A percentile compares a stretch with the other conserved stretches of the same genome.
These are phyloP conservation scores for Kitagawia praeruptora DNA, from an alignment of 129 eudicot genomes.

Conservation along the genomic window DNA sequence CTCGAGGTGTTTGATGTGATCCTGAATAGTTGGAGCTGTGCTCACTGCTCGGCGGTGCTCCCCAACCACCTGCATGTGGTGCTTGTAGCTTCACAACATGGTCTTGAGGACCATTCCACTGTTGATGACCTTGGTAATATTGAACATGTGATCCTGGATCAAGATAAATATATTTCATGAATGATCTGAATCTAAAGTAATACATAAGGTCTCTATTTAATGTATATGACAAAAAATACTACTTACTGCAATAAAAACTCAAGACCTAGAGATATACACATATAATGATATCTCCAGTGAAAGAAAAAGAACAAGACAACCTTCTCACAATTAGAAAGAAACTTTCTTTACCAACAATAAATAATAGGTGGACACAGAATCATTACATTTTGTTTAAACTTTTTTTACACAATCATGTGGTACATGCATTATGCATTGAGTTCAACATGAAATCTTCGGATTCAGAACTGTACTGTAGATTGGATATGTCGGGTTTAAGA, in stretches of 20 bases:
- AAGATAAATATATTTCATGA: not conserved
- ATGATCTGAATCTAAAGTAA: not conserved
- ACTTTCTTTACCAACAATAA: not conserved
- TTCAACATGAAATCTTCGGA: not conserved
- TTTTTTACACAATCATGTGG: not conserved
- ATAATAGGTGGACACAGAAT: not conserved
- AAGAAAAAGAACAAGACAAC: not conserved
- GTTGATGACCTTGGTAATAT: constrained; percentile 17
- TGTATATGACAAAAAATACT: not conserved
- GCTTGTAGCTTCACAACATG: constrained; percentile 36
- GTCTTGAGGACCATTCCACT: constrained; percentile 21
- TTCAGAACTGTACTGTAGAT: not conserved
- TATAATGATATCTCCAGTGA: not conserved
- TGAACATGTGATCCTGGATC: not conserved
- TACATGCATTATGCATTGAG: not conserved
- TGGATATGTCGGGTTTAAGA: not conserved
- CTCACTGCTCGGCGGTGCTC: constrained; percentile 23
- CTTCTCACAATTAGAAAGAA: not conserved
- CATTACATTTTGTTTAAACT: not conserved
- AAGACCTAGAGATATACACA: not conserved
- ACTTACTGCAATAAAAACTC: not conserved
- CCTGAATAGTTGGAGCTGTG: constrained; percentile 14
- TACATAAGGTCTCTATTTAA: not conserved
- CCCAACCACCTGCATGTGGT: constrained; percentile 31
- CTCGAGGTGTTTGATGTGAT: not conserved